These are phyloP conservation scores for Globisporangium iwayamae DNA, from an alignment of 352 stramenopile species.

Conservation along the genomic window DNA sequence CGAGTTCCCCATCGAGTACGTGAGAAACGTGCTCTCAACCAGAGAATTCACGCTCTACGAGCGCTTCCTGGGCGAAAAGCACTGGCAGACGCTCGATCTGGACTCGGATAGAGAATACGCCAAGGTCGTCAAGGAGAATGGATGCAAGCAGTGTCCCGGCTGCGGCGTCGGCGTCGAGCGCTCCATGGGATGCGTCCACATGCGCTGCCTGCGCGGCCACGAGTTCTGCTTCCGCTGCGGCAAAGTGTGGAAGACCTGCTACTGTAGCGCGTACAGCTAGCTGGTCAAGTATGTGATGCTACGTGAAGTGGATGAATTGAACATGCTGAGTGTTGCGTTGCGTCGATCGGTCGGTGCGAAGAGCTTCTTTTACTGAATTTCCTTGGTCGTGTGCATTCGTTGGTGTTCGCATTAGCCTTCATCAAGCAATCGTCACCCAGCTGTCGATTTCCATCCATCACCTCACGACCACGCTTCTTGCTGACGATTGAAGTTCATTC, in stretches of 20 bases:
- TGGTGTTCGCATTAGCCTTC: too few species aligned
- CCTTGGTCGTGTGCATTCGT: too few species aligned
- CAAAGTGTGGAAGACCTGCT: slow-evolving; percentile 19
- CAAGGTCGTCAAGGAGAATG: slow-evolving; percentile 22
- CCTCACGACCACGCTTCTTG: neutral
- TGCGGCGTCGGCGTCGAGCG: slow-evolving; percentile 64
- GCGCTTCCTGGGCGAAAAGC: slow-evolving; percentile 11
- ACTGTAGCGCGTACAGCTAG: neutral
- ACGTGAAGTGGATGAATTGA: too few species aligned
- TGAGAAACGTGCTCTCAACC: neutral
- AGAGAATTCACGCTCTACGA: slow-evolving; percentile 7
- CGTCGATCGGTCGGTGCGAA: too few species aligned
- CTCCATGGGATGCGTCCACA: slow-evolving; percentile 44
- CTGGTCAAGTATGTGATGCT: neutral
- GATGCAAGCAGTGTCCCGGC: slow-evolving; percentile 52
- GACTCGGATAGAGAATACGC: slow-evolving; percentile 63
- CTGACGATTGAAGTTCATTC: neutral
- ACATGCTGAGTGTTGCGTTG: too few species aligned
- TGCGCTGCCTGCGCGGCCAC: slow-evolving; percentile 51
- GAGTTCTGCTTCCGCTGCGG: slow-evolving; percentile 61
- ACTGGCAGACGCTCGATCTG: slow-evolving; percentile 26
- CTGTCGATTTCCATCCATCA: neutral
- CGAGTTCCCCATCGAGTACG: slow-evolving; percentile 12
- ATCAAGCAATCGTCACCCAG: too few species aligned
- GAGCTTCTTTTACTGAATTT: too few species aligned